phyloP scores from a whole-genome alignment of 2,329 filamentous ascomycete species.

The Curvularia lunata region DNA sequence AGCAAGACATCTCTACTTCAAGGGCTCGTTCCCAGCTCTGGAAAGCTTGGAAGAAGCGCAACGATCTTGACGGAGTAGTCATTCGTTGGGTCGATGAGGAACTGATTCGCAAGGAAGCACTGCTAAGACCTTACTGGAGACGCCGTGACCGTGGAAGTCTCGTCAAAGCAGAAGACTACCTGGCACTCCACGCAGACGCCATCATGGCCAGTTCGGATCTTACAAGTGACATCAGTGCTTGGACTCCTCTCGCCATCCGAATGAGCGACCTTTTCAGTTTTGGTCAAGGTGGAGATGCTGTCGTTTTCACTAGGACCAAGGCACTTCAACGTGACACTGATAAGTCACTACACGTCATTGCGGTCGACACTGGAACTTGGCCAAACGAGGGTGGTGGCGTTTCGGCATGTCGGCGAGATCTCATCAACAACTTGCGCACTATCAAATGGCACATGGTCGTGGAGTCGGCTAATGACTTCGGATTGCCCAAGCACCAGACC shows the following conservation, averaged over 20 bases:
- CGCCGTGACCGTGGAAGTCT: constrained; percentile 48
- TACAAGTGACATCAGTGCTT: constrained; percentile 59
- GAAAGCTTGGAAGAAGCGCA: constrained; percentile 51
- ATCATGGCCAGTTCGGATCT: constrained; percentile 61
- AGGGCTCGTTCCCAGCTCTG: constrained; percentile 49
- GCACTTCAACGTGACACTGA: constrained; percentile 55
- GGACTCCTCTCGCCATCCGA: constrained; percentile 60
- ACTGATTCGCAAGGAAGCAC: constrained; percentile 44
- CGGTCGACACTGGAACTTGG: constrained; percentile 53
- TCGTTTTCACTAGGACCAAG: constrained; percentile 58
- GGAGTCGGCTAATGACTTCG: constrained; percentile 53
- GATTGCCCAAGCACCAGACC: constrained; percentile 52
- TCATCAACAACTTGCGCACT: constrained; percentile 52
- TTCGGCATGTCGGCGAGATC: constrained; percentile 51
- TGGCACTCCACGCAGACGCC: constrained; percentile 55
- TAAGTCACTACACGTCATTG: constrained; percentile 48
- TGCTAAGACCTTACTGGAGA: constrained; percentile 49
- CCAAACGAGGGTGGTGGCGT: constrained; percentile 53
- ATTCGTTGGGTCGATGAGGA: constrained; percentile 52
- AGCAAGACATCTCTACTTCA: constrained; percentile 48
- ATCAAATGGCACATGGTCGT: constrained; percentile 54
- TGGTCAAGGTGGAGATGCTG: constrained; percentile 60
- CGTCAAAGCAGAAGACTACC: constrained; percentile 47
- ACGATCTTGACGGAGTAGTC: constrained; percentile 48
- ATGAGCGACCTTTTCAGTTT: constrained; percentile 60